phyloP scores from a whole-genome alignment of 2,329 filamentous ascomycete genomes.

The Stagonosporopsis chrysanthemi region DNA sequence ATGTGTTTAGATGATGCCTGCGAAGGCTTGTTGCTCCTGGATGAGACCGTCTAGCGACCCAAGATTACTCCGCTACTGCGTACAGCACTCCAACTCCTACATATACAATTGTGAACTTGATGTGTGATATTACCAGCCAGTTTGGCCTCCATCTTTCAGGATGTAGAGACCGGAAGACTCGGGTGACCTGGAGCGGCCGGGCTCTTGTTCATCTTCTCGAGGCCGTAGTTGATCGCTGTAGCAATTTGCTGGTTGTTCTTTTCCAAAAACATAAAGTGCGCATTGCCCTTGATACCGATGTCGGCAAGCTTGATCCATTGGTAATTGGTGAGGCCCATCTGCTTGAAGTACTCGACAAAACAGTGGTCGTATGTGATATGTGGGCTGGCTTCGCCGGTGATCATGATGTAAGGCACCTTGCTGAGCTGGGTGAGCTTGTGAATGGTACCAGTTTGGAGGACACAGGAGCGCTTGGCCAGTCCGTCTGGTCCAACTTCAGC shows the following conservation, averaged over 20 bases:
- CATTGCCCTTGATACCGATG: conserved; percentile 60
- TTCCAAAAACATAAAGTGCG: conserved; percentile 64
- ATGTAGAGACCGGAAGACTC: conserved; percentile 1
- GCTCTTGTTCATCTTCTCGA: conserved; percentile 6
- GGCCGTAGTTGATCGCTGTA: conserved; percentile 20
- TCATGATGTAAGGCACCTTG: conserved; percentile 41
- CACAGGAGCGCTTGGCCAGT: conserved; percentile 24
- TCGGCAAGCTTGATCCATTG: conserved; percentile 57
- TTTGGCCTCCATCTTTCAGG: background rate
- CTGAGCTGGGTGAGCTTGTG: conserved; percentile 27
- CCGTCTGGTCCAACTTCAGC: conserved; percentile 21
- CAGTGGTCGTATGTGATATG: conserved; percentile 47
- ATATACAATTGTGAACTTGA: too few relatives aligned
- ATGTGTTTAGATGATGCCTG: too few relatives aligned
- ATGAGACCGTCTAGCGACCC: too few relatives aligned
- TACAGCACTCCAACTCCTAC: too few relatives aligned
- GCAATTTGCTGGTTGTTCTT: conserved; percentile 59
- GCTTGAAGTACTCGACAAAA: conserved; percentile 35
- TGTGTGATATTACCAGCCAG: too few relatives aligned
- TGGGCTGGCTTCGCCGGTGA: conserved; percentile 42
- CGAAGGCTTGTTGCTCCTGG: too few relatives aligned
- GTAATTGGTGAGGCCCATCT: conserved; percentile 54
- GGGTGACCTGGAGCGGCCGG: conserved; percentile 16
- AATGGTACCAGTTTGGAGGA: conserved; percentile 27
- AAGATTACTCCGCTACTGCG: too few relatives aligned